These are phyloP conservation scores for Mesembryanthemum crystallinum DNA, from an alignment of 148 eudicot species.

Conservation along the genomic window DNA sequence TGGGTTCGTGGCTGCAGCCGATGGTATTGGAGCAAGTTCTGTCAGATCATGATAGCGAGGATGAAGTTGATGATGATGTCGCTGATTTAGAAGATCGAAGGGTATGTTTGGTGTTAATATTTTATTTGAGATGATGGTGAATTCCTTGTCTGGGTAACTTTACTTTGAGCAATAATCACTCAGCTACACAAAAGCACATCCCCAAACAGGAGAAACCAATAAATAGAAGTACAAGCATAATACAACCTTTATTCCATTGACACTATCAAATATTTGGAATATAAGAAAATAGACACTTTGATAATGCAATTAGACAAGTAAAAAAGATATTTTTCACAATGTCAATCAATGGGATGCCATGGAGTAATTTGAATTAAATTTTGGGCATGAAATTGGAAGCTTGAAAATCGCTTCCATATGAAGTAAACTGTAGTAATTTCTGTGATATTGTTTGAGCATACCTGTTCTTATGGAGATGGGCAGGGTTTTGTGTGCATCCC, in stretches of 20 bases:
- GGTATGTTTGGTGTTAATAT: constrained; percentile 45
- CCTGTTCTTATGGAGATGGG: background rate
- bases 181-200: background rate
- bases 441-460: background rate
- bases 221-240: too few species aligned
- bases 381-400: background rate
- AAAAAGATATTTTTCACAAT: too few species aligned
- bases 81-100: constrained; percentile 96
- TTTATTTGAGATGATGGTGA: background rate
- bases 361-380: background rate
- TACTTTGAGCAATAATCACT: background rate
- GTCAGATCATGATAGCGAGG: constrained; percentile 95
- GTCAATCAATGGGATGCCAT: too few species aligned
- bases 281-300: too few species aligned
- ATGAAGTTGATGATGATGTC: constrained; percentile 99
- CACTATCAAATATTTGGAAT: too few species aligned
- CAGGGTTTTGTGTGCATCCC: background rate
- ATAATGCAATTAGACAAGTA: too few species aligned
- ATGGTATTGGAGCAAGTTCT: constrained; percentile 87
- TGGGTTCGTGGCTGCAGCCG: constrained; percentile 46
- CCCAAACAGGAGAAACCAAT: background rate
- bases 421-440: background rate
- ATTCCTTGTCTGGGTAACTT: background rate
- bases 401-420: background rate
- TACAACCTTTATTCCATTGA: too few species aligned